Evolutionary conservation across 345 rosid genomes (phyloP).

Genomic region (Camelina neglecta): DNA sequence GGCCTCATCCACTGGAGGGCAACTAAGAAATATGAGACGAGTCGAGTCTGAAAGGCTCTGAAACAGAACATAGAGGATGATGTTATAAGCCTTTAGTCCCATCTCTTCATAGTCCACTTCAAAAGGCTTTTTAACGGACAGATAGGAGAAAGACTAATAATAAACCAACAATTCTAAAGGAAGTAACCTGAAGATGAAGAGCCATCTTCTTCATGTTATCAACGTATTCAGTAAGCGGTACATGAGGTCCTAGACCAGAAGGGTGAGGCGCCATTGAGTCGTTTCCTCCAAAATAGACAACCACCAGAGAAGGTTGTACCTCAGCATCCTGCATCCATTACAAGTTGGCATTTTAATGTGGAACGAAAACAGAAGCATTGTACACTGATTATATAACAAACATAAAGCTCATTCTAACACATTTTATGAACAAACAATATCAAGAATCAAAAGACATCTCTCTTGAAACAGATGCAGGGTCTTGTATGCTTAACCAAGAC

Average conservation of each 20-base stretch:
- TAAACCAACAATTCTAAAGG: neutral
- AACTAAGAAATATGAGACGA: constrained; percentile 70
- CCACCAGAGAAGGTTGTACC: constrained; percentile 75
- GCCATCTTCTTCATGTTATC: constrained; percentile 86
- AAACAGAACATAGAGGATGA: constrained; percentile 22
- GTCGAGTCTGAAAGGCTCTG: constrained; percentile 80
- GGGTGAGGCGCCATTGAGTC: constrained; percentile 97
- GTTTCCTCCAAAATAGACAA: constrained; percentile 97
- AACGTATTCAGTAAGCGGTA: constrained; percentile 74
- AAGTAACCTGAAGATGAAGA: constrained; percentile 74
- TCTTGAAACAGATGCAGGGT: constrained; percentile 4
- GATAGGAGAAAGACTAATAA: neutral
- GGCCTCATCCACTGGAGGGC: constrained; percentile 91
- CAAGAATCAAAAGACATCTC: constrained; percentile 1
- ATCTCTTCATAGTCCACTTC: constrained; percentile 6
- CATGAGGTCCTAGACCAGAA: constrained; percentile 94
- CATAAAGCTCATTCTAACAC: neutral
- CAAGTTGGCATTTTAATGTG: constrained; percentile 8
- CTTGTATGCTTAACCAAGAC: constrained; percentile 13
- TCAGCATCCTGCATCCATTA: constrained; percentile 62
- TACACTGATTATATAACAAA: neutral
- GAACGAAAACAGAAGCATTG: neutral
- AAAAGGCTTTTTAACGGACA: neutral
- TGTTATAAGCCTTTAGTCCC: neutral
- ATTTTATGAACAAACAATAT: neutral